Percentiles rank a stretch among this genome's conserved stretches.
Evolutionary conservation across 1,139 yeast genomes (phyloP).

Genomic region (Kurtzmaniella quercitrusa): DNA sequence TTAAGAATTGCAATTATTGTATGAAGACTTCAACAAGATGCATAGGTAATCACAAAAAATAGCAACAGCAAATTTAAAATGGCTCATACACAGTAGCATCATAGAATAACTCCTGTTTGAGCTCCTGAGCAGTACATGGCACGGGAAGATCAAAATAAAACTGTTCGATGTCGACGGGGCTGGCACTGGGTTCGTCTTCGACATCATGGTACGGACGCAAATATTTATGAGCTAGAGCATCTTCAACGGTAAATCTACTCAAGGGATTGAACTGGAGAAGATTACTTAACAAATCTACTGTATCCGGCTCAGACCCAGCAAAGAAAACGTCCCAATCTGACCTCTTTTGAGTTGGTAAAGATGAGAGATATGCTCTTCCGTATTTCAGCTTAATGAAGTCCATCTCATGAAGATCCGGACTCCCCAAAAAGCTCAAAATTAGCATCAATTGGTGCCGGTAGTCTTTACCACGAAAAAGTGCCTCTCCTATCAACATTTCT

Average conservation of each 20-base stretch:
- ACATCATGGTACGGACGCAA: conserved; percentile 76
- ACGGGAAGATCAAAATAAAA: conserved; percentile 65
- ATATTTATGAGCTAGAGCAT: conserved; percentile 82
- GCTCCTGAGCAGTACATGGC: background rate
- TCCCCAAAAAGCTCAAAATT: conserved; percentile 60
- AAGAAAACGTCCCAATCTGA: conserved; percentile 1
- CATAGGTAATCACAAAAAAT: too few species aligned
- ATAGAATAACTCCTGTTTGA: background rate
- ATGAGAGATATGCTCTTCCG: conserved; percentile 57
- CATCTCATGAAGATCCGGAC: conserved; percentile 58
- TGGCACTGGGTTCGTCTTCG: conserved; percentile 75
- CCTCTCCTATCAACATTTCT: conserved; percentile 57
- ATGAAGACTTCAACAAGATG: too few species aligned
- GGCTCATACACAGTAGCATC: background rate
- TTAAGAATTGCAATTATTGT: too few species aligned
- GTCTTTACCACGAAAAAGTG: conserved; percentile 79
- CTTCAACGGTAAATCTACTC: conserved; percentile 72
- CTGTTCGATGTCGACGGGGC: conserved; percentile 69
- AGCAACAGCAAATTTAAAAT: too few species aligned
- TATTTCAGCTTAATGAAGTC: conserved; percentile 54
- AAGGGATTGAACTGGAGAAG: conserved; percentile 78
- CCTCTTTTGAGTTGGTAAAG: conserved; percentile 42
- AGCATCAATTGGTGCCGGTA: conserved; percentile 62
- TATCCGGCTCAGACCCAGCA: conserved; percentile 49
- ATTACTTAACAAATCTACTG: conserved; percentile 70